Evolutionary conservation across 1,139 yeast genomes (phyloP).

Genomic region (Saccharomyces hybrid): DNA sequence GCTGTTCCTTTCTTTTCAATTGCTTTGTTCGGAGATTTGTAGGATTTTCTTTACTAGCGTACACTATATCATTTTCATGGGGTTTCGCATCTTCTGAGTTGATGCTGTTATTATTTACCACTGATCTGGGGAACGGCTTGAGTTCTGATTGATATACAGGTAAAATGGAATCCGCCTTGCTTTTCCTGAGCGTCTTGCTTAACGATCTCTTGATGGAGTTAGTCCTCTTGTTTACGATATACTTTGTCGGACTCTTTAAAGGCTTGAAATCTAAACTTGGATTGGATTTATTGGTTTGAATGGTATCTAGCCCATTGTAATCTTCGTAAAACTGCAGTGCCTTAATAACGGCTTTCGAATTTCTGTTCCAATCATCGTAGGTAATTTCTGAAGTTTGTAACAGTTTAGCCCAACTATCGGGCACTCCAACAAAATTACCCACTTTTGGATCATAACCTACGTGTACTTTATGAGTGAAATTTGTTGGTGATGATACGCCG

Average conservation of each 20-base stretch:
- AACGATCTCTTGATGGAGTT: background rate
- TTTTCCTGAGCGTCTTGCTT: background rate
- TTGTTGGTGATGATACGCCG: constrained; percentile 63
- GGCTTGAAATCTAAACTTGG: background rate
- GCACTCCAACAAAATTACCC: constrained; percentile 66
- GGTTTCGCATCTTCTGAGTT: background rate
- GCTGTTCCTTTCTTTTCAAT: background rate
- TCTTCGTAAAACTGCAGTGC: constrained; percentile 72
- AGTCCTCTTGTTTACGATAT: background rate
- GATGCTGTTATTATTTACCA: background rate
- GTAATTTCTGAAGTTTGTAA: constrained; percentile 69
- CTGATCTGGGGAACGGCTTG: background rate
- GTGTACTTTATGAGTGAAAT: constrained; percentile 62
- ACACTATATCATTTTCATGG: background rate
- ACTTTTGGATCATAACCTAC: constrained; percentile 54
- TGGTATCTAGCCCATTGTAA: constrained; percentile 24
- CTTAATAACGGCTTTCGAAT: constrained; percentile 77
- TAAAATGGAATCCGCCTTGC: background rate
- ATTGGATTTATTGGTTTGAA: background rate
- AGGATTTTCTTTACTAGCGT: background rate
- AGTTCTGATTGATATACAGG: background rate
- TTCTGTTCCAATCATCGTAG: constrained; percentile 70
- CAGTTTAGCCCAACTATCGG: constrained; percentile 66
- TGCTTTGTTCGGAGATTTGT: background rate
- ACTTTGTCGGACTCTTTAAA: background rate